Evolutionary conservation across 2,329 filamentous ascomycete species (phyloP), one percentile per base, ranked within the genome.

Genomic region (Blumeria hordei): DNA sequence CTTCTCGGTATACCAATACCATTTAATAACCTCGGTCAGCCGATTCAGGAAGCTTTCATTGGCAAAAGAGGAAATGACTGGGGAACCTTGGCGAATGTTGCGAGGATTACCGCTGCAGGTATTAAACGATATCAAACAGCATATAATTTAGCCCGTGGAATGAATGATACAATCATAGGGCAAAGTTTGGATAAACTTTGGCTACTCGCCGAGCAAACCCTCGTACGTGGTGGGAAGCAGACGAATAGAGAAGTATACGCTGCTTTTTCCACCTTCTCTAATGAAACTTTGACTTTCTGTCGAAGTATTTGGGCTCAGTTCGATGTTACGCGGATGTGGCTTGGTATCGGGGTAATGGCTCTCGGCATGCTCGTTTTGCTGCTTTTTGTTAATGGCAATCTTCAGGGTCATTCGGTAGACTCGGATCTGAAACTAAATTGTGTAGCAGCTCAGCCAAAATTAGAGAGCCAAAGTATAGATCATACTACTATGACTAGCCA

Each of bases 31-130:
- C 76, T 98, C 6, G 92, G 92, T 53, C 80, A 77, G 6, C 92
- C 92, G 0, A 95, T 98, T 58, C 85, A 94, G 60, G 92, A 98
- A 68, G 88, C 88, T 2, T 98, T 98, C 67, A 74, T 82, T 16
- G 85, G 85, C 0, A 68, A 70, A 1, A 73, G 75, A 21, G 83
- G 83, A 34, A 74, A 77, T 36, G 76, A 86, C 57, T 92, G 82
- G 77, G 72, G 78, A 50, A 92, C 85, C 60, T 71, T 98, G 44
- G 85, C 85, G 0, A 72, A 75, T 2, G 88, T 88, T 0, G 85
- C 82, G 54, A 80, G 83, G 32, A 71, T 94, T 57, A 75, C 88
- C 0, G 79, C 87, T 28, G 85, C 87, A 7, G 90, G 92, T 59
- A 92, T 95, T 57, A 81, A 88, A 67, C 78, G 84, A 60, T 98